Evolutionary conservation across 768 basidiomycete genomes (phyloP), one percentile per base, ranked within the genome.

Genomic region (Boletus bicolor): DNA sequence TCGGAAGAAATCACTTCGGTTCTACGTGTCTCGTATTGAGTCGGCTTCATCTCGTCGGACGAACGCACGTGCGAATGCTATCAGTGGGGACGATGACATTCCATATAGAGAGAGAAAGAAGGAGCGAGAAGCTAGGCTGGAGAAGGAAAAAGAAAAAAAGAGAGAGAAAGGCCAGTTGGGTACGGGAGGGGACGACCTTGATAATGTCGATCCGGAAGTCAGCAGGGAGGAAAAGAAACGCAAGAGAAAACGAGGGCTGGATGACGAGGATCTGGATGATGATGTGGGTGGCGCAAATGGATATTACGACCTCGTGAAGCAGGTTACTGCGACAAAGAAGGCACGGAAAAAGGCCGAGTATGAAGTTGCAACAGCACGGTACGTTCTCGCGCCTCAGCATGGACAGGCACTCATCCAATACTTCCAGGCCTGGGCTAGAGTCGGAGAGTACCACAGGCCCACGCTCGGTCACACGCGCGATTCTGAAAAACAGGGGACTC

Each of bases 51-150:
- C 87, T 11, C 79, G 89, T 56, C 81, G 95, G 51, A 82, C 84
- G 53, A 83, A 82, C 30, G 93, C 92, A 7, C 78, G 91, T 54
- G 79, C 75, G 58, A 81, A 79, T 26, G 84, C 88, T 5, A 69
- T 85, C 50, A 89, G 91, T 32, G 97, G 97, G 17, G 97, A 99
- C 68, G 96, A 98, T 64, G 97, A 99, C 66, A 78, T 98, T 45
- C 97, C 97, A 17, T 92, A 95, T 65, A 81, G 85, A 43, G 89
- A 92, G 65, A 77, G 87, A 47, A 79, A 78, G 73, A 86, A 82
- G 68, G 82, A 83, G 56, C 79, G 76, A 59, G 85, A 89, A 54
- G 73, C 74, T 32, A 77, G 82, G 48, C 58, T 79, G 49, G 79
- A 78, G 49, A 82, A 78, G 67, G 77, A 77, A 46, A 74, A 69